Evolutionary conservation across 305 asterid genomes (phyloP).

Genomic region (Caryopteris hybrid): DNA sequence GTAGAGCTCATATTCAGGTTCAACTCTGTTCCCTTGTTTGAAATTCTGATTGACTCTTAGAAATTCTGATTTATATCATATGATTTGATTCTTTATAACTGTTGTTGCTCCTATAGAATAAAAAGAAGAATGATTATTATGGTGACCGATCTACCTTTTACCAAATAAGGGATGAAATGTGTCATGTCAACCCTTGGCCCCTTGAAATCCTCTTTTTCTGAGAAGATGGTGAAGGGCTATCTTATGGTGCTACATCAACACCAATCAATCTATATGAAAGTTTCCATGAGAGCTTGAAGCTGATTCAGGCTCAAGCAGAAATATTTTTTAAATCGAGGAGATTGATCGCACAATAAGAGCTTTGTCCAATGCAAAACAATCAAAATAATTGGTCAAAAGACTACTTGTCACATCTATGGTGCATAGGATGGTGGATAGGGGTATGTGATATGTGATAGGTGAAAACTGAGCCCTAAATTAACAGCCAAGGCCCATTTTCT

Average conservation of each 20-base stretch:
- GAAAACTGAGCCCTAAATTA: neutral
- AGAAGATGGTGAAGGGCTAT: neutral
- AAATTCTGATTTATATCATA: neutral
- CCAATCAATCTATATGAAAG: neutral
- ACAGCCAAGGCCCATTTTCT: neutral
- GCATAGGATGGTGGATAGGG: neutral
- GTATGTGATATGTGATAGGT: neutral
- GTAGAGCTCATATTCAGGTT: conserved; percentile 94
- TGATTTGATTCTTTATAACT: conserved; percentile 4
- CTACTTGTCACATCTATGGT: neutral
- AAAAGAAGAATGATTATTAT: neutral
- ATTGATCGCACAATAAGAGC: neutral
- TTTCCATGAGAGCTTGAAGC: neutral
- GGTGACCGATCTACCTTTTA: neutral
- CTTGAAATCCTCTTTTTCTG: neutral
- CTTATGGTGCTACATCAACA: neutral
- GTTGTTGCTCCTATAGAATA: neutral
- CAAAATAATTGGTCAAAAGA: neutral
- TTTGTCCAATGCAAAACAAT: neutral
- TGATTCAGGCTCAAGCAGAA: neutral
- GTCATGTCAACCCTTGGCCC: conserved; percentile 1
- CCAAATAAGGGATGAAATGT: conserved; percentile 6
- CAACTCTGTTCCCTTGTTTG: conserved; percentile 12
- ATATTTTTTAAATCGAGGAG: neutral
- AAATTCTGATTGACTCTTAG: conserved; percentile 1